Evolutionary conservation across 352 stramenopile species (phyloP), one percentile per base, ranked within the genome.

Genomic region (Globisporangium recalcitrans): DNA sequence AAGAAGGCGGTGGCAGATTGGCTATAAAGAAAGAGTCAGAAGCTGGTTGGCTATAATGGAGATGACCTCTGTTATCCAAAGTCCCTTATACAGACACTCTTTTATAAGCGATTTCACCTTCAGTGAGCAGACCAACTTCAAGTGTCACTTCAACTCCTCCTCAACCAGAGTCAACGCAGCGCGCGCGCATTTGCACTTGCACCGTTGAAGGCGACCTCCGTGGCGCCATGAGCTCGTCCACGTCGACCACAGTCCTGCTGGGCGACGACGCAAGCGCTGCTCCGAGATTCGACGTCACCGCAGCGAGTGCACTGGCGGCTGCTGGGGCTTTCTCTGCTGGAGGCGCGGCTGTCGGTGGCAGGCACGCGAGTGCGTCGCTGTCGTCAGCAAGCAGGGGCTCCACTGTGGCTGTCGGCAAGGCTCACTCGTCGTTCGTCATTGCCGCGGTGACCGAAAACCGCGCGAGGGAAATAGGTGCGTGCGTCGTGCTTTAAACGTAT

Each of bases 401-500:
- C 0, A 19, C 29, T 0, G 47, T 54, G 26, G 46, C 8, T 22
- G 21, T 38, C 16, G 19, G 14, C 32, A 62, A 62, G 34, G 48
- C 62, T 3, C 52, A 31, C 44, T 42, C 62, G 16, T 58, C 62
- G 36, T 67, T 67, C 44, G 34, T 67, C 19, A 67, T 67, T 10
- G 62, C 32, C 1, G 53, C 62, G 9, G 62, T 67, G 44, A 40
- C 62, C 2, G 62, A 67, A n/a, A 67, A 67, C 47, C 53, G 53
- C 29, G 62, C 62, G 24, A 46, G 62, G 32, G 62, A 67, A 38
- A 58, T 67, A 31, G 62, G 62, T 67, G 3, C 13, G 29, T 26
- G 5, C 22, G 27, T n/a, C 26, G 42, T 36, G 16, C 14, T n/a
- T 22, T 38, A 3, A 9, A 21, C 13, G 36, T 8, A 2, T 11